phyloP scores from a whole-genome alignment of 495 filamentous ascomycete species.

The Xylaria venustula region DNA sequence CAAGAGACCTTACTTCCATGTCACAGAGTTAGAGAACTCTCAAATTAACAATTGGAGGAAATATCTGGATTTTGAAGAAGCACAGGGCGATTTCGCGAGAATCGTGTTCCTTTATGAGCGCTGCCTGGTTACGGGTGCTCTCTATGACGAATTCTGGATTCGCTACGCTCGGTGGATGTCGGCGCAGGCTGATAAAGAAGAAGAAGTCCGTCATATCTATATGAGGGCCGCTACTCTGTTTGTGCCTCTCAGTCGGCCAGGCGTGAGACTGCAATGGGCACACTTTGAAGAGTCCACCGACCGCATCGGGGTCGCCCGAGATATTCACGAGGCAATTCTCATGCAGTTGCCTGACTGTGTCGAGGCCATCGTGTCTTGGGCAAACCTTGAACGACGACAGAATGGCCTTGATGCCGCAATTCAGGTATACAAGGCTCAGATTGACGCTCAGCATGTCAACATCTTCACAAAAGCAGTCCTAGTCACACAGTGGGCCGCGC shows the following conservation, averaged over 20 bases:
- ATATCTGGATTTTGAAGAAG: slow-evolving; percentile 95
- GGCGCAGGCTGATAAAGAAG: slow-evolving; percentile 74
- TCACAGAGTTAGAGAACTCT: slow-evolving; percentile 82
- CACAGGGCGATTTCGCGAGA: slow-evolving; percentile 71
- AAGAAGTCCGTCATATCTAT: slow-evolving; percentile 92
- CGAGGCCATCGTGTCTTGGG: slow-evolving; percentile 83
- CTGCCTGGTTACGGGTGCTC: slow-evolving; percentile 85
- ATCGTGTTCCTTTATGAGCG: slow-evolving; percentile 88
- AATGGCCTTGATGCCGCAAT: slow-evolving; percentile 85
- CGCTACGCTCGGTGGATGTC: slow-evolving; percentile 98
- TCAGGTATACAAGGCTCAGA: slow-evolving; percentile 75
- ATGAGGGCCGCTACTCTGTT: slow-evolving; percentile 81
- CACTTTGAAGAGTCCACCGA: slow-evolving; percentile 88
- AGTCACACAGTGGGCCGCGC: slow-evolving; percentile 83
- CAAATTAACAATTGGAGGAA: slow-evolving; percentile 93
- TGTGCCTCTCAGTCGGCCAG: slow-evolving; percentile 78
- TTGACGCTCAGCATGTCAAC: slow-evolving; percentile 68
- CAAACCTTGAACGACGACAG: slow-evolving; percentile 84
- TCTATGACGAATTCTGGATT: slow-evolving; percentile 97
- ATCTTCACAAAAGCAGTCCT: slow-evolving; percentile 82
- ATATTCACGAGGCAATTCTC: slow-evolving; percentile 81
- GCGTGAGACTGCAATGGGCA: slow-evolving; percentile 84
- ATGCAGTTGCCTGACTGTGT: slow-evolving; percentile 65
- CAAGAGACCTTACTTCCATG: slow-evolving; percentile 96
- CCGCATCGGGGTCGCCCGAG: slow-evolving; percentile 72